Base-by-base conservation (phyloP, 2,329 filamentous ascomycete species). In the Zasmidium cellare region DNA sequence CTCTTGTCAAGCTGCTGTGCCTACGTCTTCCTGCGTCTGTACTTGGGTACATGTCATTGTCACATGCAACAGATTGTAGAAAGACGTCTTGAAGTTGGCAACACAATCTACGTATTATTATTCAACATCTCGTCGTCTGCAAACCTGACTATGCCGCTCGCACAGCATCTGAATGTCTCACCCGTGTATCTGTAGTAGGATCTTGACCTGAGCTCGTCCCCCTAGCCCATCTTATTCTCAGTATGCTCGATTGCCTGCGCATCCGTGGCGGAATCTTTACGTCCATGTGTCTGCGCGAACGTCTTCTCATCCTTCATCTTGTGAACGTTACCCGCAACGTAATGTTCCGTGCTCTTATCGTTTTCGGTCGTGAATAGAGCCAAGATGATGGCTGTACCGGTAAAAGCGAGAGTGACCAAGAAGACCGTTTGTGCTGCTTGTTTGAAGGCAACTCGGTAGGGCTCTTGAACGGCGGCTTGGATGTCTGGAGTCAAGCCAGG, bases 321-420 rank as follows among this genome's bases (percentile, higher is more conserved):
- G 47, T 68, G 64, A n/a, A 66, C 52, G n/a, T 58, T 59, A 20
- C 64, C 64, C 9, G 65, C 65, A 16, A 68, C 64, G 31, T 67
- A 66, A 46, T 67, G 49, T 53, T 63, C 64, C n/a, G 61, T 64
- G 35, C 56, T 60, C 54, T 63, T 60, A 50, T 68, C 64, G 18
- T 68, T 68, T 16, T 67, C 55, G 5, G 64, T 67, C 6, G 64
- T 68, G 49, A 68, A 68, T 41, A 59, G 65, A 2, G 64, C 61
- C n/a, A 67, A 41, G 25, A 68, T 62, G 38, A 68, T 46, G 1
- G 63, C 66, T 16, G 63, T 56, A 7, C 61, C 65, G 11, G 65
- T 63, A 46, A 68, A 68, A 7, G 62, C 66, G 20, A 68, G 53
- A 6, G 59, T 57, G 2, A 66, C 63, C 41, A 67, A 53, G 47